Evolutionary conservation across 1,284 basidiomycete species (phyloP).

Genomic region (Cryptococcus jaspeensis): DNA sequence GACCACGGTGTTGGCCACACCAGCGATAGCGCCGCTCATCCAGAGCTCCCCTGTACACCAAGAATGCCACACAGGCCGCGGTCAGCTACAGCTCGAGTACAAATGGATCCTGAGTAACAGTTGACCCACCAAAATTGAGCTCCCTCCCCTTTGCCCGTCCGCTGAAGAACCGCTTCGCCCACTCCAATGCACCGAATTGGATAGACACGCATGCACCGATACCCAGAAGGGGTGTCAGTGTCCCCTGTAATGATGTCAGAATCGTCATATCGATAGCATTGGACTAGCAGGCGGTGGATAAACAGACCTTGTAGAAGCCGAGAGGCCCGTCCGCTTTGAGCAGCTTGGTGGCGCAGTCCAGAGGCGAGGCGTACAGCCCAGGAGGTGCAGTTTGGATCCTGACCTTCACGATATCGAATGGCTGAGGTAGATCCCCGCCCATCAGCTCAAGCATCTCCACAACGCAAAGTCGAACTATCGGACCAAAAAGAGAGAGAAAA

Average conservation of each 20-base stretch:
- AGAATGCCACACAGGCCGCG: neutral
- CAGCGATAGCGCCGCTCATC: slow-evolving; percentile 75
- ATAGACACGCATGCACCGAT: slow-evolving; percentile 86
- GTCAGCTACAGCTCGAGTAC: neutral
- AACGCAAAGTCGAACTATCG: slow-evolving; percentile 1
- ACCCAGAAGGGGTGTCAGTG: slow-evolving; percentile 85
- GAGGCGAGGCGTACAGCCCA: slow-evolving; percentile 83
- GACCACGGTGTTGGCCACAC: slow-evolving; percentile 85
- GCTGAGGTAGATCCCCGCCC: slow-evolving; percentile 38
- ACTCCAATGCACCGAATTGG: slow-evolving; percentile 91
- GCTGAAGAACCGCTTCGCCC: slow-evolving; percentile 76
- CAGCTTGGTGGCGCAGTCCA: slow-evolving; percentile 84
- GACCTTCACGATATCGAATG: slow-evolving; percentile 94
- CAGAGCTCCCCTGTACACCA: slow-evolving; percentile 63
- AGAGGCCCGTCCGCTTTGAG: slow-evolving; percentile 86
- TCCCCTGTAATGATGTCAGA: slow-evolving; percentile 62
- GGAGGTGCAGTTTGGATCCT: slow-evolving; percentile 92
- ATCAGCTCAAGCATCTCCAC: neutral
- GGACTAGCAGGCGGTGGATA: neutral
- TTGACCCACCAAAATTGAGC: slow-evolving; percentile 25
- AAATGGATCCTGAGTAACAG: neutral
- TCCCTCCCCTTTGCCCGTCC: slow-evolving; percentile 25
- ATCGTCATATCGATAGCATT: neutral
- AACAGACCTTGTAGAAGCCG: slow-evolving; percentile 87
- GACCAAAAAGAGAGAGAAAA: neutral